Conservation (phyloP, 225 moss, liverwort and hornwort species). For the Sphagnum tenellum region DNA sequence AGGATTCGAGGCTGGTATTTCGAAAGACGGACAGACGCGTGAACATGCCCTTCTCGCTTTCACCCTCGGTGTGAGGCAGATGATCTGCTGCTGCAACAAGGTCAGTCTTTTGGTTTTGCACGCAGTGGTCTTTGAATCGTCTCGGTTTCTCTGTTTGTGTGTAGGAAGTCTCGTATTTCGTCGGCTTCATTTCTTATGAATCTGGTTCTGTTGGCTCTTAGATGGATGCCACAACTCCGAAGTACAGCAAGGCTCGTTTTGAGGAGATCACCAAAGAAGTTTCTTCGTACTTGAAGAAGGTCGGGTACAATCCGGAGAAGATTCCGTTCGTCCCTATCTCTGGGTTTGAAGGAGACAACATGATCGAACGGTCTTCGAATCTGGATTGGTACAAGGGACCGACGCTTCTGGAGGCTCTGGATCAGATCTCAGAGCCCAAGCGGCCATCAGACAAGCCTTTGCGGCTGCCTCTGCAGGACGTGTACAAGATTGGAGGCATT, state of each 20-base stretch:
- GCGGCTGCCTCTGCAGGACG: constrained; percentile 48
- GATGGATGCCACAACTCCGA: constrained; percentile 85
- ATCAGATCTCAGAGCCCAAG: constrained; percentile 47
- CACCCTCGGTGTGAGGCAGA: constrained; percentile 77
- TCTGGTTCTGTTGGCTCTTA: background rate
- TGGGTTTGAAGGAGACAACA: constrained; percentile 53
- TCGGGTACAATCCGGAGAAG: constrained; percentile 53
- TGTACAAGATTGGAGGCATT: constrained; percentile 63
- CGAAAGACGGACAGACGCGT: constrained; percentile 62
- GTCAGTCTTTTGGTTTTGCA: constrained; percentile 2
- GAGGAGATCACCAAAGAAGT: constrained; percentile 54
- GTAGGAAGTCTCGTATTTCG: no score
- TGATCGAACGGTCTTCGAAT: constrained; percentile 45
- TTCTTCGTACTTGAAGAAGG: constrained; percentile 50
- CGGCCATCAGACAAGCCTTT: constrained; percentile 53
- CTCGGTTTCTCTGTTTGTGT: background rate
- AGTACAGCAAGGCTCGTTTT: constrained; percentile 53
- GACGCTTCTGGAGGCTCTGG: constrained; percentile 40
- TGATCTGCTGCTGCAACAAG: constrained; percentile 72
- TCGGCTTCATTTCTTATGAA: background rate
- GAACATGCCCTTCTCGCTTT: constrained; percentile 82
- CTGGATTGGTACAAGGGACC: constrained; percentile 59
- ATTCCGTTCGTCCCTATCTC: constrained; percentile 48
- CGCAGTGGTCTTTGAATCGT: background rate
- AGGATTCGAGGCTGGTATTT: constrained; percentile 61